Evolutionary conservation across 768 basidiomycete genomes (phyloP), one percentile per base, ranked within the genome.

Genomic region (Boletus reticuloceps): DNA sequence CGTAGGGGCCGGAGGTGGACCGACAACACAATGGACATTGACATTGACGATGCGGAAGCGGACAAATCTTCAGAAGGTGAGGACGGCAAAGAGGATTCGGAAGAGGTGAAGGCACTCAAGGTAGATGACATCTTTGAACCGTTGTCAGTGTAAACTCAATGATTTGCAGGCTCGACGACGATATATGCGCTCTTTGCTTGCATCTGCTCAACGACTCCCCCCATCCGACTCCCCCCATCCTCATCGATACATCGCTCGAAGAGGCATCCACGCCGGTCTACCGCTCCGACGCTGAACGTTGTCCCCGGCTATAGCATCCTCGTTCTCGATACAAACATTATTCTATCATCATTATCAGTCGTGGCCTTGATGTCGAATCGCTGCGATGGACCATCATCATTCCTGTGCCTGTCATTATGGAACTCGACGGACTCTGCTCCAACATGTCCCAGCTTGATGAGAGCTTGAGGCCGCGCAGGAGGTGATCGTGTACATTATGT

Each of bases 401-500:
- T 0, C 97, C 97, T 4, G 81, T 98, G 4, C 95, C 95, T 0
- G 96, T 97, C 58, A 82, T 98, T 66, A 98, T 95, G 80, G 97
- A 99, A 63, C 85, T 99, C 9, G 96, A 99, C 61, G 94, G 94
- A n/a, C 83, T 98, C 9, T 78, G 82, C 1, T 71, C 75, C 53
- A 87, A 89, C 59, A 72, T 81, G 0, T 70, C 81, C 0, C 78
- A 81, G 42, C 85, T 98, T n/a, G n/a, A n/a, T n/a, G n/a, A n/a
- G n/a, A n/a, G n/a, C n/a, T n/a, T n/a, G n/a, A n/a, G n/a, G n/a
- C n/a, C n/a, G n/a, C n/a, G n/a, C n/a, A n/a, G n/a, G n/a, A n/a
- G n/a, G n/a, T 94, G 0, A 75, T 97, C 55, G 59, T 77, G 0
- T 97, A 92, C 64, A 82, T 98, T 61, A 82, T 86, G 3, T 1